Base-by-base conservation (phyloP, 208 protist species). In the Leishmania major region DNA sequence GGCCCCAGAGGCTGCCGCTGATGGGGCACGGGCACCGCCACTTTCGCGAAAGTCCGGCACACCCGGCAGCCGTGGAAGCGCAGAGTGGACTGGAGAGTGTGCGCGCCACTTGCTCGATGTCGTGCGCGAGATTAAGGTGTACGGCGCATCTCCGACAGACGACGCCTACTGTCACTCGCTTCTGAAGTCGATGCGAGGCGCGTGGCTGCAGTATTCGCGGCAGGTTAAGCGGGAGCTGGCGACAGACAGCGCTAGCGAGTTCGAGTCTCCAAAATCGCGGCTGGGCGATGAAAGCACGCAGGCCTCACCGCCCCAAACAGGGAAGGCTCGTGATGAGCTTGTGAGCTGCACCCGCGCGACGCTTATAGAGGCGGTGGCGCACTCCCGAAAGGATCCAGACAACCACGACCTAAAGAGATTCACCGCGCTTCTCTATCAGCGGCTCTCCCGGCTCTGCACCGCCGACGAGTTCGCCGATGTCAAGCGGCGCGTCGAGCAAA, bases 81-180 rank as follows among this genome's bases (percentile, higher is more conserved):
- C 37, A 75, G 49, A 59, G n/a, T 75, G 88, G 72, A 84, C 89
- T 72, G 75, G 64, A 59, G 90, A 93, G 77, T 94, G 91, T 83
- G 93, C 93, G 28, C 87, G 87, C 47, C 89, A 96, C 62, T 72
- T 96, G 71, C 85, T 96, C 47, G 87, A 92, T 47, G 78, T 94
- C 25, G 73, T 94, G 40, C 91, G 86, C 10, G 87, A 94, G 83
- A 80, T 96, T 35, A 83, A 88, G 71, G 11, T 78, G 17, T 91
- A 88, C 83, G 91, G 93, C 22, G 53, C 25, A 6, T 28, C 60
- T 2, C 80, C 71, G 17, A 82, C 70, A 51, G 78, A 88, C 51
- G 85, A 87, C 6, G 67, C 71, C 72, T 94, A 93, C 75, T 86
- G 88, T 66, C 64, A 66, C 73, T 81, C 89, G 47, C 83, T 94